phyloP scores from a whole-genome alignment of 1,284 basidiomycete genomes.

The Fomitopsis pinicola region DNA sequence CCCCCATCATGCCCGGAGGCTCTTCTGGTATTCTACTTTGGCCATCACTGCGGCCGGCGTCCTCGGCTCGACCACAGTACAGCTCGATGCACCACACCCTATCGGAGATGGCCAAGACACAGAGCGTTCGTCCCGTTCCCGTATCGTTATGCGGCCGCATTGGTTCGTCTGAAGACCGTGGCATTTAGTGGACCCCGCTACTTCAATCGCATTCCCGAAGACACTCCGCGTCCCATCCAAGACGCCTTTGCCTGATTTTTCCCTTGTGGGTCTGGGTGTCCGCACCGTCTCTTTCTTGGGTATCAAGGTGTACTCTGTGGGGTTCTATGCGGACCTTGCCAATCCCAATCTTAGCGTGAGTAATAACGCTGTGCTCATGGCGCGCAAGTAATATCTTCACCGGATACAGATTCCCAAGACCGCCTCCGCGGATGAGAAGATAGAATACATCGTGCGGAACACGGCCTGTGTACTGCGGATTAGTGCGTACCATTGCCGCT shows the following conservation, averaged over 20 bases:
- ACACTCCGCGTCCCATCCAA: constrained; percentile 59
- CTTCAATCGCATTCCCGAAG: constrained; percentile 68
- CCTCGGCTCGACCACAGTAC: constrained; percentile 24
- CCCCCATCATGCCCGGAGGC: constrained; percentile 13
- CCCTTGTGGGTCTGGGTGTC: constrained; percentile 78
- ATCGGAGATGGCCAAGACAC: constrained; percentile 16
- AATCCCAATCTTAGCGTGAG: constrained; percentile 55
- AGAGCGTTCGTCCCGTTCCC: constrained; percentile 15
- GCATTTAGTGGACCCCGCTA: constrained; percentile 60
- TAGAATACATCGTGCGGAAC: constrained; percentile 62
- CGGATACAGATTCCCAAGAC: constrained; percentile 35
- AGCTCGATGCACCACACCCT: constrained; percentile 33
- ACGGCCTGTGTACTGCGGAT: constrained; percentile 75
- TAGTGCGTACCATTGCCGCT: constrained; percentile 27
- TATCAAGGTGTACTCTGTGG: constrained; percentile 83
- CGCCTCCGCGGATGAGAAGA: constrained; percentile 63
- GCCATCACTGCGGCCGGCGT: constrained; percentile 29
- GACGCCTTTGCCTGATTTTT: constrained; percentile 52
- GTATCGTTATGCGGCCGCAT: neutral
- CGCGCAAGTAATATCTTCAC: constrained; percentile 21
- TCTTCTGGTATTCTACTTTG: constrained; percentile 30
- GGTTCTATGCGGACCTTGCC: constrained; percentile 77
- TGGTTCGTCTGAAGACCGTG: neutral
- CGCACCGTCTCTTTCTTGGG: constrained; percentile 82
- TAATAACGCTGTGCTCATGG: constrained; percentile 14